Percentiles rank a stretch among this genome's conserved stretches.
Evolutionary conservation across 1,284 basidiomycete species (phyloP).

Genomic region (Volvariella volvacea): DNA sequence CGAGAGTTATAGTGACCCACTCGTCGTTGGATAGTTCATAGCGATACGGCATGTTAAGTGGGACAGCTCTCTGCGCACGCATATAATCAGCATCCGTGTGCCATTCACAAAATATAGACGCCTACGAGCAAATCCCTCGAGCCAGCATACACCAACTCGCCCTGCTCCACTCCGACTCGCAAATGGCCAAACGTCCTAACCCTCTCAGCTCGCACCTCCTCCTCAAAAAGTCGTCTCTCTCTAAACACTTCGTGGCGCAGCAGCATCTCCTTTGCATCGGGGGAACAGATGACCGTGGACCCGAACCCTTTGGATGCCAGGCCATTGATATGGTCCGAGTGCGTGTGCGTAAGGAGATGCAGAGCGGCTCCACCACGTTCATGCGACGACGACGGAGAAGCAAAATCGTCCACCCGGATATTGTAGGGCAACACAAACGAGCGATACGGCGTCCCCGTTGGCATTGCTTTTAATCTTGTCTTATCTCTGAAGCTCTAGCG

Average conservation of each 20-base stretch:
- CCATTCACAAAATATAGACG: slow-evolving; percentile 5
- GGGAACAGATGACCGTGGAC: slow-evolving; percentile 64
- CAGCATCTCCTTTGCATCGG: slow-evolving; percentile 79
- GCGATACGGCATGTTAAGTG: slow-evolving; percentile 56
- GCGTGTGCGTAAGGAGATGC: slow-evolving; percentile 78
- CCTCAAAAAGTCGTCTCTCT: slow-evolving; percentile 51
- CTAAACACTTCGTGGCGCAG: slow-evolving; percentile 64
- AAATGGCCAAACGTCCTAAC: slow-evolving; percentile 63
- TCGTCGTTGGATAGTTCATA: slow-evolving; percentile 55
- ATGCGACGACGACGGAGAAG: slow-evolving; percentile 22
- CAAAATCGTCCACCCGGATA: slow-evolving; percentile 79
- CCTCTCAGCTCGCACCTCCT: slow-evolving; percentile 46
- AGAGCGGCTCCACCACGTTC: slow-evolving; percentile 45
- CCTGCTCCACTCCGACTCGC: slow-evolving; percentile 45
- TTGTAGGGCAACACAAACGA: slow-evolving; percentile 64
- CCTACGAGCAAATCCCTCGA: slow-evolving; percentile 62
- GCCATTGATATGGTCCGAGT: slow-evolving; percentile 75
- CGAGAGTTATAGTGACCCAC: slow-evolving; percentile 65
- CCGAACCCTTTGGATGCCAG: slow-evolving; percentile 66
- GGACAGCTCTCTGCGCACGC: slow-evolving; percentile 36
- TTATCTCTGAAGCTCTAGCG: too few relatives aligned
- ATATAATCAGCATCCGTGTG: background rate
- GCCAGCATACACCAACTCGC: slow-evolving; percentile 40
- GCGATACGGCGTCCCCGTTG: slow-evolving; percentile 61
- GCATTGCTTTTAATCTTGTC: slow-evolving; percentile 49